Evolutionary conservation across 2,329 filamentous ascomycete species (phyloP).

Genomic region (Fusarium ramigenum): DNA sequence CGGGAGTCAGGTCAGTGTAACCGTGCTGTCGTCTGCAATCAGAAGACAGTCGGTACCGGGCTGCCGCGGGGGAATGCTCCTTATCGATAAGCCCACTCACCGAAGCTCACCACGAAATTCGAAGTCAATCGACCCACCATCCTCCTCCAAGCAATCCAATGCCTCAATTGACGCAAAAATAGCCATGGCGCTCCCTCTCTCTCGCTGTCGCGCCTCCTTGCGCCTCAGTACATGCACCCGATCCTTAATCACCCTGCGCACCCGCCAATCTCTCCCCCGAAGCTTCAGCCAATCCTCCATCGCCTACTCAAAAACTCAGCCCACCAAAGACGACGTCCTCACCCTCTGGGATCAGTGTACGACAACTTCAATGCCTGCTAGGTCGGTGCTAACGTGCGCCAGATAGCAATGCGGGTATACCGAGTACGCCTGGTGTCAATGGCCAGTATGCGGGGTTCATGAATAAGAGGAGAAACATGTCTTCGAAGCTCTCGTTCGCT

Average conservation of each 20-base stretch:
- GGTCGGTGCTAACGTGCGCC: not conserved
- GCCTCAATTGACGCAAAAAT: constrained; percentile 32
- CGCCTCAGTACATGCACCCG: constrained; percentile 12
- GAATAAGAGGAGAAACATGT: constrained; percentile 72
- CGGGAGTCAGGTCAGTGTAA: not conserved
- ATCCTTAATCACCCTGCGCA: constrained; percentile 9
- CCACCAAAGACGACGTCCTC: constrained; percentile 39
- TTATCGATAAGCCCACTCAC: constrained; percentile 22
- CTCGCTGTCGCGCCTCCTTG: constrained; percentile 37
- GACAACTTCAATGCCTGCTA: not conserved
- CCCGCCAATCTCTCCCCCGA: constrained; percentile 30
- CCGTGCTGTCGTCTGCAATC: not conserved
- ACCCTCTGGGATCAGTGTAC: constrained; percentile 47
- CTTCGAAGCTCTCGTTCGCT: constrained; percentile 76
- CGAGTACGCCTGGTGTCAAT: constrained; percentile 24
- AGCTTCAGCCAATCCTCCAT: constrained; percentile 38
- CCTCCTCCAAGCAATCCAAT: constrained; percentile 17
- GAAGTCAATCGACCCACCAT: constrained; percentile 32
- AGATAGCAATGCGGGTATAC: constrained; percentile 44
- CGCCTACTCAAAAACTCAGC: constrained; percentile 1
- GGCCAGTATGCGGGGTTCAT: constrained; percentile 69
- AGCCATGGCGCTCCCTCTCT: constrained; percentile 40
- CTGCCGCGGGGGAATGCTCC: not conserved
- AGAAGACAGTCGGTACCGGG: not conserved
- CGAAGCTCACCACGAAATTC: constrained; percentile 27